Evolutionary conservation across 805 yeast genomes (phyloP), one percentile per base, ranked within the genome.

Genomic region (Scheffersomyces stipitis): DNA sequence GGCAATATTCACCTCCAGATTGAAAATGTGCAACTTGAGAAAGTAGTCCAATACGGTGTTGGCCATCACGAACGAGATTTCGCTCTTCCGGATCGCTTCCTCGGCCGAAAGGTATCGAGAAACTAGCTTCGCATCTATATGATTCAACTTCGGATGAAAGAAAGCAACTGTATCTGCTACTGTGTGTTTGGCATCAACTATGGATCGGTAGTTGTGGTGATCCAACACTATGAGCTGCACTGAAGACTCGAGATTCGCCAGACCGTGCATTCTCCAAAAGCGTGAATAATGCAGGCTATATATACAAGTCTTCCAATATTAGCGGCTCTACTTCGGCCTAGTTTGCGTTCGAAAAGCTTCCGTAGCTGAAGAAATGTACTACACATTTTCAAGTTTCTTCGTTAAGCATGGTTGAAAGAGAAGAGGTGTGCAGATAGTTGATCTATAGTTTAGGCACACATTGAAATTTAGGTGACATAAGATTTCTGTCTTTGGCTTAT

Each of bases 151-250:
- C 50, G 39, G 15, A 41, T 33, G 20, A 41, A 46, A 42, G 36
- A 49, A 40, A 27, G 36, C 39, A 17, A 52, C 36, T 2, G 63
- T 52, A 14, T 48, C 46, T 4, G 44, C 28, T 23, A 48, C 52
- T 16, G 46, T 45, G 37, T 58, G 59, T 9, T 28, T 37, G 7
- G 52, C 51, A 30, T 55, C 42, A 5, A 34, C n/a, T 2, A 29
- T 28, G 2, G 48, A 31, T 26, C 49, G 52, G 30, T 45, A 46
- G 24, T 38, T 44, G 36, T 55, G 56, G 35, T 52, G 56, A 33
- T 48, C 45, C 12, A 54, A 13, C 13, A 13, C 22, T 10, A 18
- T 2, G 15, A 14, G 14, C 6, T n/a, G 7, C 17, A 12, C 4
- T 15, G 24, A 15, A 4, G 17, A 14, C 4, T 15, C 23, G 1